A percentile compares a stretch with the other conserved stretches of the same genome.
phyloP scores from a whole-genome alignment of 2,329 filamentous ascomycete species.

The Dactylellina drechsleri region DNA sequence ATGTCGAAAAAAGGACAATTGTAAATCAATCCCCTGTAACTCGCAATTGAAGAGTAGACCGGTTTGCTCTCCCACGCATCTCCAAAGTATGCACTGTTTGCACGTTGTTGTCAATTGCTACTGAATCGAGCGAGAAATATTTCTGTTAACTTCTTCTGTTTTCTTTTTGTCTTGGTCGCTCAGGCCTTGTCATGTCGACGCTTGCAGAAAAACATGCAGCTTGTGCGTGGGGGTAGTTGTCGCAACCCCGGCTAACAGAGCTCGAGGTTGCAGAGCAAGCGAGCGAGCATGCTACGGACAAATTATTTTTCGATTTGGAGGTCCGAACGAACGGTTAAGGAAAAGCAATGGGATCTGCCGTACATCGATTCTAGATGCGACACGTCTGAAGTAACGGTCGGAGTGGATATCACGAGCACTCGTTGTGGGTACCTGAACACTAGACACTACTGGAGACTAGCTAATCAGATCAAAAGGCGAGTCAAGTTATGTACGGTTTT shows the following conservation, averaged over 20 bases:
- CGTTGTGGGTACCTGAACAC: constrained; percentile 25
- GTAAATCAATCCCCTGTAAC: constrained; percentile 21
- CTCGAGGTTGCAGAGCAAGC: constrained; percentile 37
- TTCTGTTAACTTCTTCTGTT: constrained; percentile 15
- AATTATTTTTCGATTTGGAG: constrained; percentile 13
- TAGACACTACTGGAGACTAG: constrained; percentile 23
- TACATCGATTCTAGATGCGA: constrained; percentile 55
- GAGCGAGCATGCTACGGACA: constrained; percentile 12
- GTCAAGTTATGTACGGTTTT: background rate
- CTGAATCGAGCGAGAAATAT: constrained; percentile 39
- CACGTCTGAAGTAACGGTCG: constrained; percentile 47
- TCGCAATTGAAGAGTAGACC: constrained; percentile 5
- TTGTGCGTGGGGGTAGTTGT: constrained; percentile 25
- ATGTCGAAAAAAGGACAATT: constrained; percentile 7
- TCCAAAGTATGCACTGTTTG: constrained; percentile 42
- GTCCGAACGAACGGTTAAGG: constrained; percentile 8
- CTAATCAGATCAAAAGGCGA: constrained; percentile 24
- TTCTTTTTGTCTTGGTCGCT: constrained; percentile 3
- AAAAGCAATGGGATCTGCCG: constrained; percentile 53
- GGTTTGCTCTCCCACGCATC: constrained; percentile 9
- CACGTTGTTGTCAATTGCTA: constrained; percentile 49
- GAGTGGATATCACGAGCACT: constrained; percentile 26
- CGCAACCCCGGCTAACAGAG: constrained; percentile 17
- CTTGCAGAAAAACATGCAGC: constrained; percentile 15
- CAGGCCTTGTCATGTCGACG: constrained; percentile 11